Percentiles rank a stretch among this genome's conserved stretches.
Evolutionary conservation across 441 rosid species (phyloP).

Genomic region (Breynia disticha): DNA sequence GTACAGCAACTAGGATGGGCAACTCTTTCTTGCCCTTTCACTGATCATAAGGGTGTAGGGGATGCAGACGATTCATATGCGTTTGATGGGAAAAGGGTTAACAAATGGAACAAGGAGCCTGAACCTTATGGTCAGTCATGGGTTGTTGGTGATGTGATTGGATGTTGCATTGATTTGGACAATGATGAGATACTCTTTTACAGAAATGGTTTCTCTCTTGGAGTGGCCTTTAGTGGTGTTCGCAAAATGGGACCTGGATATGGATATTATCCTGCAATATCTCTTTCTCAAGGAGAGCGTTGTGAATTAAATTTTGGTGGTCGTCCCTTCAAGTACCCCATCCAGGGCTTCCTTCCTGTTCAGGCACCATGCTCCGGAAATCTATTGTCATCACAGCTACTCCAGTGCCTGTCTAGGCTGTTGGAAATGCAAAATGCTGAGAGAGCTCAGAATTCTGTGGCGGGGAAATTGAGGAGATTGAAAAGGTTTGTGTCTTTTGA

Average conservation of each 20-base stretch:
- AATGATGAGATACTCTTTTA: conserved; percentile 67
- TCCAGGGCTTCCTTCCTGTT: conserved; percentile 62
- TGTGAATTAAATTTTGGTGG: conserved; percentile 86
- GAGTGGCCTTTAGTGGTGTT: conserved; percentile 72
- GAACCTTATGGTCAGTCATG: conserved; percentile 84
- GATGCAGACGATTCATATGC: conserved; percentile 99
- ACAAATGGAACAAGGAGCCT: conserved; percentile 80
- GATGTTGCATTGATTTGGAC: conserved; percentile 81
- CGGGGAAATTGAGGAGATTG: conserved; percentile 63
- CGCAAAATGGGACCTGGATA: conserved; percentile 73
- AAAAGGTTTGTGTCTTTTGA: conserved; percentile 70
- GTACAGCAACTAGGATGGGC: conserved; percentile 98
- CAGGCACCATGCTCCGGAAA: conserved; percentile 49
- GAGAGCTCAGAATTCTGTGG: conserved; percentile 48
- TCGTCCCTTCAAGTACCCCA: conserved; percentile 68
- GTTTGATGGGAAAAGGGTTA: conserved; percentile 88
- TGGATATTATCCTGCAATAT: conserved; percentile 90
- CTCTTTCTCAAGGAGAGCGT: conserved; percentile 90
- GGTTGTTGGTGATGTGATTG: conserved; percentile 92
- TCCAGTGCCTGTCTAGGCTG: conserved; percentile 66
- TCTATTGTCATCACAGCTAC: conserved; percentile 43
- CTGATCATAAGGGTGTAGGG: conserved; percentile 91
- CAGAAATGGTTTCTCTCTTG: conserved; percentile 81
- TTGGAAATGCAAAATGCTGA: conserved; percentile 42
- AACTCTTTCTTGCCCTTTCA: conserved; percentile 74